These are phyloP conservation scores for Thielaviopsis ethacetica DNA, from an alignment of 2,329 filamentous ascomycete genomes.

Conservation along the genomic window DNA sequence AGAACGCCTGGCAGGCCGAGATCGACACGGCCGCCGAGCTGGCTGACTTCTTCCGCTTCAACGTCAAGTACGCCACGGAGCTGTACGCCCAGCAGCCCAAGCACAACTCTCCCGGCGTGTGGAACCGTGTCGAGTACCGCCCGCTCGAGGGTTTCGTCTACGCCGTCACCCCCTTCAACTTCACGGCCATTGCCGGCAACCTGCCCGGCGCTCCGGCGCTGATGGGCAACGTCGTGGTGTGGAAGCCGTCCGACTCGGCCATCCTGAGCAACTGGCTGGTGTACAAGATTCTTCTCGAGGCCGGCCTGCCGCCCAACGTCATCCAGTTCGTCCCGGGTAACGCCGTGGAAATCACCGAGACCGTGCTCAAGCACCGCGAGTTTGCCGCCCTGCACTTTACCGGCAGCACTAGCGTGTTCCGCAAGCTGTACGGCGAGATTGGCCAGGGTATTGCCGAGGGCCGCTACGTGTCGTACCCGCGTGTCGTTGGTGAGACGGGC, in stretches of 20 bases:
- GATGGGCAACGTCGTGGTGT: slow-evolving; percentile 87
- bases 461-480: slow-evolving; percentile 70
- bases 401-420: slow-evolving; percentile 82
- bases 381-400: slow-evolving; percentile 93
- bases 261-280: slow-evolving; percentile 85
- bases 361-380: slow-evolving; percentile 57
- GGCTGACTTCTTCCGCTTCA: slow-evolving; percentile 85
- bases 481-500: slow-evolving; percentile 79
- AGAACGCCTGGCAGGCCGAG: slow-evolving; percentile 99
- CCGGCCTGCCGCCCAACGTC: slow-evolving; percentile 74
- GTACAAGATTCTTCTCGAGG: slow-evolving; percentile 80
- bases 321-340: slow-evolving; percentile 90
- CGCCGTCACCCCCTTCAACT: slow-evolving; percentile 90
- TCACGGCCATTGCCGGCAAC: slow-evolving; percentile 87
- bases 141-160: slow-evolving; percentile 92
- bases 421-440: slow-evolving; percentile 73
- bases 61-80: slow-evolving; percentile 85
- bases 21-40: slow-evolving; percentile 90
- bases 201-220: slow-evolving; percentile 68
- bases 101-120: slow-evolving; percentile 69
- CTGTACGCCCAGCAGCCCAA: slow-evolving; percentile 74
- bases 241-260: slow-evolving; percentile 87
- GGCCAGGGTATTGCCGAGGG: slow-evolving; percentile 65
- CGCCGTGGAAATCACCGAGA: slow-evolving; percentile 66
- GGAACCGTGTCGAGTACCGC: slow-evolving; percentile 83